A percentile compares a stretch with the other conserved stretches of the same genome.
Conservation (phyloP, 2,329 filamentous ascomycete genomes). For the Trichoderma arundinaceum region DNA sequence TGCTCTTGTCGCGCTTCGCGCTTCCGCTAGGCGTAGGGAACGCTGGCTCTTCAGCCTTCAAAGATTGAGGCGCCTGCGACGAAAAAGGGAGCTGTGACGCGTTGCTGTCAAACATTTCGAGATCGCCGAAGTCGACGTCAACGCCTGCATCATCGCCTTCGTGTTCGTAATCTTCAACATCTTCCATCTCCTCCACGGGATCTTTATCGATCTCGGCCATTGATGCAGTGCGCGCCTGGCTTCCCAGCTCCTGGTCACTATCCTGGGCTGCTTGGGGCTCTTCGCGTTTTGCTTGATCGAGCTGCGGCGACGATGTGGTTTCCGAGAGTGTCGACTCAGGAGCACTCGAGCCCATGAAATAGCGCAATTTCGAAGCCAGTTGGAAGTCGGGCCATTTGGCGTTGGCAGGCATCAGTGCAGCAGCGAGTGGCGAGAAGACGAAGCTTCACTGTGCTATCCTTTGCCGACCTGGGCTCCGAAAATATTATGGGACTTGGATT, state of each 20-base stretch:
- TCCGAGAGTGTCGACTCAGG: constrained; percentile 36
- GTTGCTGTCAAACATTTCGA: constrained; percentile 50
- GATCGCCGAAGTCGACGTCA: constrained; percentile 45
- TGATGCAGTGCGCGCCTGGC: constrained; percentile 30
- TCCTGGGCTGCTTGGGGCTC: constrained; percentile 28
- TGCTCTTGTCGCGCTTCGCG: constrained; percentile 44
- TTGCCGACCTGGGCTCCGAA: constrained; percentile 5
- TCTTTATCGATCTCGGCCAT: constrained; percentile 38
- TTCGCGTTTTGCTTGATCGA: constrained; percentile 28
- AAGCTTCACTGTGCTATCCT: constrained; percentile 21
- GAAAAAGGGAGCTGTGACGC: constrained; percentile 42
- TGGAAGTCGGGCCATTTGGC: constrained; percentile 45
- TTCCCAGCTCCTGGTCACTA: constrained; percentile 33
- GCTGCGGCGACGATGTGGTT: constrained; percentile 31
- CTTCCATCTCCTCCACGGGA: constrained; percentile 38
- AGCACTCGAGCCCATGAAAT: constrained; percentile 40
- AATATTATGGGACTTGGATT: constrained; percentile 29
- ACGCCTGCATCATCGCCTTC: constrained; percentile 35
- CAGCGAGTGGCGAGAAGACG: constrained; percentile 11
- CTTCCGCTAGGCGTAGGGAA: constrained; percentile 36
- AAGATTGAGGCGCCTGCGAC: constrained; percentile 43
- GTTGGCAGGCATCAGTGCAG: constrained; percentile 40
- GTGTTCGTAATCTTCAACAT: constrained; percentile 38
- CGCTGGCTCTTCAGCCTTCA: constrained; percentile 39
- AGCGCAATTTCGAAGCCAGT: constrained; percentile 43